phyloP scores from a whole-genome alignment of 495 filamentous ascomycete species.

The Saxispiralis lemnorum region DNA sequence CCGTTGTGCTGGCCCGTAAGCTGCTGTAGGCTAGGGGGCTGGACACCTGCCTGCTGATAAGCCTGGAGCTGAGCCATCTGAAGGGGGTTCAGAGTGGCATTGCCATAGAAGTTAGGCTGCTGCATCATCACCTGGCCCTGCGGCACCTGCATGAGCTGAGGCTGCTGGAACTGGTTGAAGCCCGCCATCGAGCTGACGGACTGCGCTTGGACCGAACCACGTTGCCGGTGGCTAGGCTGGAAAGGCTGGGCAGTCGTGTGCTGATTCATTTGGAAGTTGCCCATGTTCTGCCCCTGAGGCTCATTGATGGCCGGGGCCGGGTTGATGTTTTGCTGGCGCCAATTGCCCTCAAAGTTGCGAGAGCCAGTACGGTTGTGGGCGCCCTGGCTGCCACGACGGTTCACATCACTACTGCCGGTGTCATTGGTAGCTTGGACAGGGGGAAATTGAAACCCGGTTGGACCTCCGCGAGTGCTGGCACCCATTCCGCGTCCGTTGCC shows the following conservation, averaged over 20 bases:
- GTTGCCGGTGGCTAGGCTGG: constrained; percentile 79
- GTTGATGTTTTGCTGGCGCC: constrained; percentile 71
- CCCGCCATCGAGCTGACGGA: constrained; percentile 68
- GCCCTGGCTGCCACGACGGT: constrained; percentile 51
- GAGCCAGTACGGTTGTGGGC: constrained; percentile 60
- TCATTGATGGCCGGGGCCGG: constrained; percentile 30
- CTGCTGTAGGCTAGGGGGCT: constrained; percentile 30
- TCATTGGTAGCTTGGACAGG: constrained; percentile 33
- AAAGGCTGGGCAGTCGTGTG: constrained; percentile 39
- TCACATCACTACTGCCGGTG: constrained; percentile 44
- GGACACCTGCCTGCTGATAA: constrained; percentile 42
- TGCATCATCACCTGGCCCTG: constrained; percentile 61
- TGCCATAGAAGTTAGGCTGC: constrained; percentile 49
- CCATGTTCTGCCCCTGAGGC: constrained; percentile 30
- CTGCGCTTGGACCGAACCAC: constrained; percentile 61
- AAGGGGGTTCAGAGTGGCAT: constrained; percentile 73
- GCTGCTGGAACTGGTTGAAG: constrained; percentile 76
- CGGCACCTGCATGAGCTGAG: constrained; percentile 72
- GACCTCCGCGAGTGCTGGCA: constrained; percentile 37
- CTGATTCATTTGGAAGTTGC: constrained; percentile 46
- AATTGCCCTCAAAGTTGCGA: constrained; percentile 93
- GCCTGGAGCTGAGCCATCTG: constrained; percentile 75
- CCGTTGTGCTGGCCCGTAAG: constrained; percentile 63
- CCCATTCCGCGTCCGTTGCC: constrained; percentile 36
- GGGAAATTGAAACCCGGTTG: constrained; percentile 53